Evolutionary conservation across 805 yeast species (phyloP).

Genomic region (Kodamaea jinghongensis): DNA sequence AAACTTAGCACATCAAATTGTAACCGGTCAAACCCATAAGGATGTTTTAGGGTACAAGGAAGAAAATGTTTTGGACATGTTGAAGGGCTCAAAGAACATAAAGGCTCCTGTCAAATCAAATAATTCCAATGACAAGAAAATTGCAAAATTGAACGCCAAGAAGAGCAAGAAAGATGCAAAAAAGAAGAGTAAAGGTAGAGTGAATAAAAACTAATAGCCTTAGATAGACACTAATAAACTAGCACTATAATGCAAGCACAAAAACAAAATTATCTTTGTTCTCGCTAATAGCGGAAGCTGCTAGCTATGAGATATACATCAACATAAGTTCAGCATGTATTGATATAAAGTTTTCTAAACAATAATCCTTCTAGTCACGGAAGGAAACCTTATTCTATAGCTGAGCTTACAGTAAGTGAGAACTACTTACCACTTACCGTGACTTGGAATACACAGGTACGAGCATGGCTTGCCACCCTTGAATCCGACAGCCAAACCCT

Average conservation of each 20-base stretch:
- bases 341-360: constrained; percentile 4
- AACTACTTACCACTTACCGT: too few species aligned
- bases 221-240: too few species aligned
- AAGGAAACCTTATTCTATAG: too few species aligned
- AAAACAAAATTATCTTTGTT: too few species aligned
- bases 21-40: constrained; percentile 57
- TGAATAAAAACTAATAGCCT: background rate
- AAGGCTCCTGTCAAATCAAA: background rate
- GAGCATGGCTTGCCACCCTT: too few species aligned
- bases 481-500: too few species aligned
- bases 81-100: constrained; percentile 24
- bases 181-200: background rate
- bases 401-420: too few species aligned
- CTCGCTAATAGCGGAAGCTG: too few species aligned
- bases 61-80: constrained; percentile 64
- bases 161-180: constrained; percentile 12
- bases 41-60: constrained; percentile 68
- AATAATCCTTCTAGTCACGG: too few species aligned
- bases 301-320: background rate
- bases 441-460: too few species aligned
- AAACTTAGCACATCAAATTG: constrained; percentile 74
- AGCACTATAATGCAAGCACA: too few species aligned
- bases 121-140: background rate
- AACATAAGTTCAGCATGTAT: background rate
- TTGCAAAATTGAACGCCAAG: too few species aligned